These are phyloP conservation scores for Annona cherimola DNA, from an alignment of 164 flowering plant genomes.

Conservation along the genomic window DNA sequence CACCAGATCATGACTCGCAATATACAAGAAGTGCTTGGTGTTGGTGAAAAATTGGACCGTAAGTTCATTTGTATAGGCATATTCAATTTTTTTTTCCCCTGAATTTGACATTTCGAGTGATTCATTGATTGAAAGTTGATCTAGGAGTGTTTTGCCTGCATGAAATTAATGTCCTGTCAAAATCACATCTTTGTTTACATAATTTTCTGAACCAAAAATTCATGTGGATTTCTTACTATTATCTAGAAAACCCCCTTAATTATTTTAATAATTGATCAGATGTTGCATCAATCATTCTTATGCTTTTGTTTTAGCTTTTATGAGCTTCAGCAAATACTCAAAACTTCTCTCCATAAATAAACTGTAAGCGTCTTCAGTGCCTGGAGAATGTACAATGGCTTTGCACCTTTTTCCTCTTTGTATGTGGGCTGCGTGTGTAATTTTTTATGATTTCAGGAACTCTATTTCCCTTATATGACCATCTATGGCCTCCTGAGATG, in stretches of 20 bases:
- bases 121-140: no score
- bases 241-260: no score
- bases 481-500: no score
- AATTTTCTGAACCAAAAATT: neutral
- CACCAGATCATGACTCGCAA: conserved; percentile 97
- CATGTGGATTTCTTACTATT: neutral
- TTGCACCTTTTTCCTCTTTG: neutral
- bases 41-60: conserved; percentile 95
- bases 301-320: neutral
- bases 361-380: neutral
- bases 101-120: no score
- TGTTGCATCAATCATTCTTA: no score
- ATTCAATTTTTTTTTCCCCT: no score
- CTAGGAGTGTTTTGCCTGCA: no score
- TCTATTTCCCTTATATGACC: no score
- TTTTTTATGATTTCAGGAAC: no score
- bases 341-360: neutral
- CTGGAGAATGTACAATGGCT: neutral
- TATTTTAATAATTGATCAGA: no score
- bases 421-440: no score
- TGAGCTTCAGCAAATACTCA: neutral
- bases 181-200: neutral
- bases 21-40: conserved; percentile 96
- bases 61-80: conserved; percentile 21
- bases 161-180: no score